Evolutionary conservation across 352 stramenopile genomes (phyloP).

Genomic region (Phytophthora lateralis): DNA sequence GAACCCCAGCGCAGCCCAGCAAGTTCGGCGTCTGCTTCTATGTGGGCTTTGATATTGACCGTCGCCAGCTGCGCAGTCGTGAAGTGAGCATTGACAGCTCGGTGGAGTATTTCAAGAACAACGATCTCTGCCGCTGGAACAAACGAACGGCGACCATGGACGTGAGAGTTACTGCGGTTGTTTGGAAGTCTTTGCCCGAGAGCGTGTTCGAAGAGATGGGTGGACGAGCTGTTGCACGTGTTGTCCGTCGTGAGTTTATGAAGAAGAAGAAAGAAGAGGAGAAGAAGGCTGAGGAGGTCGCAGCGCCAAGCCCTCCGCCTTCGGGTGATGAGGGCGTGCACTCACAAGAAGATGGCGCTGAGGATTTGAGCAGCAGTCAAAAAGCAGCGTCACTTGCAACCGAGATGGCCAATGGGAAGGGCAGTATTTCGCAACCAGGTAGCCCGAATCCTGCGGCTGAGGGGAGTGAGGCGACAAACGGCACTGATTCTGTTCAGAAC

Average conservation of each 20-base stretch:
- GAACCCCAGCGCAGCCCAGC: conserved; percentile 29
- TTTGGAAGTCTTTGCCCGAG: conserved; percentile 88
- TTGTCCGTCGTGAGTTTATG: conserved; percentile 71
- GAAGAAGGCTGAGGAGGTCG: conserved; percentile 55
- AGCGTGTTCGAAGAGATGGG: conserved; percentile 88
- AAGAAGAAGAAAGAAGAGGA: conserved; percentile 91
- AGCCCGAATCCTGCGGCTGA: conserved; percentile 61
- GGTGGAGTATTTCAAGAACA: conserved; percentile 90
- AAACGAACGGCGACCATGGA: conserved; percentile 88
- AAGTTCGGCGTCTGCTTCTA: conserved; percentile 88
- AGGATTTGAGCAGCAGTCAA: conserved; percentile 52
- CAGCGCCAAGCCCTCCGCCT: conserved; percentile 37
- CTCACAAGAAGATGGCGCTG: conserved; percentile 63
- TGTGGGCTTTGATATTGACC: conserved; percentile 86
- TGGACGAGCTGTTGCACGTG: conserved; percentile 62
- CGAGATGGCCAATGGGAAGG: conserved; percentile 36
- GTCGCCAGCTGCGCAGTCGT: conserved; percentile 69
- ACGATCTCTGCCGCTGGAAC: conserved; percentile 90
- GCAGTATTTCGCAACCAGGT: conserved; percentile 46
- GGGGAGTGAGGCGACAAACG: conserved; percentile 21
- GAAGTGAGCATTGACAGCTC: conserved; percentile 88
- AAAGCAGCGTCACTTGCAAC: conserved; percentile 33
- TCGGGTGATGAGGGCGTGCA: conserved; percentile 63
- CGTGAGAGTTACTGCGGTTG: conserved; percentile 80
- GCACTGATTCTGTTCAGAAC: conserved; percentile 17